Evolutionary conservation across 371 early-diverging fungal species (phyloP).

Genomic region (Haplosporangium sp.): DNA sequence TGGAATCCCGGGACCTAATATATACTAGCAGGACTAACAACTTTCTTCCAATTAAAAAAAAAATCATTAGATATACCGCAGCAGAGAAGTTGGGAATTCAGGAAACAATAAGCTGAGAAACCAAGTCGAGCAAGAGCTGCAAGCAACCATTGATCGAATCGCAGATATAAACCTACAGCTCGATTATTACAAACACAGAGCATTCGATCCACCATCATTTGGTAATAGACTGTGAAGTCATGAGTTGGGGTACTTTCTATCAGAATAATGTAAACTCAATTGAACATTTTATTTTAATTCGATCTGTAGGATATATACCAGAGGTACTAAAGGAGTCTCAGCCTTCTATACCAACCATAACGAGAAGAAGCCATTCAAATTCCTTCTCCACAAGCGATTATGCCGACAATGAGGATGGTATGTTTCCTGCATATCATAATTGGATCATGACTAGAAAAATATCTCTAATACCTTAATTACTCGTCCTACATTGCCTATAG

Average conservation of each 20-base stretch:
- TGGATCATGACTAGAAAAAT: too few species aligned
- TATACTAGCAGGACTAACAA: neutral
- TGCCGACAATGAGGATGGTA: constrained; percentile 56
- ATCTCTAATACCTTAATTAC: neutral
- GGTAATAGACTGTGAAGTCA: constrained; percentile 13
- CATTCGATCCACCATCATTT: constrained; percentile 51
- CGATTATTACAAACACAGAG: constrained; percentile 52
- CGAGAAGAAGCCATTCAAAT: constrained; percentile 51
- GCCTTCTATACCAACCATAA: constrained; percentile 22
- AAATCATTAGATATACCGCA: constrained; percentile 34
- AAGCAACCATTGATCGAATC: constrained; percentile 38
- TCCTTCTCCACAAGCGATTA: constrained; percentile 53
- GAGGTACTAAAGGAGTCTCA: constrained; percentile 42
- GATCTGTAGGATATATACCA: constrained; percentile 32
- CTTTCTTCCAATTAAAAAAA: neutral
- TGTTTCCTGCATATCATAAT: neutral
- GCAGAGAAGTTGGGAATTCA: constrained; percentile 35
- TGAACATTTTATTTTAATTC: neutral
- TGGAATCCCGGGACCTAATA: neutral
- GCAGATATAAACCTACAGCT: constrained; percentile 40
- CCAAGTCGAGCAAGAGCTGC: constrained; percentile 38
- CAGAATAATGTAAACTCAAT: neutral
- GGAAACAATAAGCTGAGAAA: constrained; percentile 50
- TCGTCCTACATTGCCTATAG: constrained; percentile 8
- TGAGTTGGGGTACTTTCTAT: neutral